Evolutionary conservation across 768 basidiomycete genomes (phyloP).

Genomic region (Solioccasus polychromus): DNA sequence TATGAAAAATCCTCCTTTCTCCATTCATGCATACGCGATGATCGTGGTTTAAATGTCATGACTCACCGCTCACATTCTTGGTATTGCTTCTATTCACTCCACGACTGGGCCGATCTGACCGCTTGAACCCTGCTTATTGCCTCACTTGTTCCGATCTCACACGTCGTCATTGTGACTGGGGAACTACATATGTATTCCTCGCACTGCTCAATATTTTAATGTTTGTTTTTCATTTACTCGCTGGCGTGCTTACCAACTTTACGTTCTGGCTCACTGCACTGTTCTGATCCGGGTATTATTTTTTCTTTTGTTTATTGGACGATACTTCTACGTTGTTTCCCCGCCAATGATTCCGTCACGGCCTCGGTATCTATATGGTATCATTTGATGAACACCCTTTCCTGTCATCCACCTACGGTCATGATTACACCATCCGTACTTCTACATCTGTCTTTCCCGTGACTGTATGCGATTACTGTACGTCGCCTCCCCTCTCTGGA

Average conservation of each 20-base stretch:
- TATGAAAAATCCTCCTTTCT: constrained; percentile 8
- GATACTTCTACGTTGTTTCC: too few species aligned
- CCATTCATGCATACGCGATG: constrained; percentile 9
- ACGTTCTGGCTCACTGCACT: not conserved
- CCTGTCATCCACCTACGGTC: too few species aligned
- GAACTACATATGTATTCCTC: too few species aligned
- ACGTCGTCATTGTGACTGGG: too few species aligned
- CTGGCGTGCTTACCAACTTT: too few species aligned
- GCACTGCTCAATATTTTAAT: too few species aligned
- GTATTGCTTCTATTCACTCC: not conserved
- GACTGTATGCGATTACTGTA: constrained; percentile 5
- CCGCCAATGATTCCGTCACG: too few species aligned
- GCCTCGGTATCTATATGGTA: not conserved
- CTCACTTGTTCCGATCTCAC: constrained; percentile 1
- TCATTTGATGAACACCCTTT: too few species aligned
- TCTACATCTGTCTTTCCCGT: not conserved
- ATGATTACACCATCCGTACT: too few species aligned
- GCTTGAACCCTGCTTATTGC: not conserved
- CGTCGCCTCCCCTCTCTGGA: not conserved
- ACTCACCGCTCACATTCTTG: not conserved
- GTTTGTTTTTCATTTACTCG: not conserved
- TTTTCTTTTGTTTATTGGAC: not conserved
- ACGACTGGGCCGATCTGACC: not conserved
- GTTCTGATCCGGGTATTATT: constrained; percentile 6
- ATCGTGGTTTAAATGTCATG: not conserved